A percentile compares a stretch with the other conserved stretches of the same genome.
Conservation (phyloP, 164 flowering plant genomes). For the Berberis vulgaris region DNA sequence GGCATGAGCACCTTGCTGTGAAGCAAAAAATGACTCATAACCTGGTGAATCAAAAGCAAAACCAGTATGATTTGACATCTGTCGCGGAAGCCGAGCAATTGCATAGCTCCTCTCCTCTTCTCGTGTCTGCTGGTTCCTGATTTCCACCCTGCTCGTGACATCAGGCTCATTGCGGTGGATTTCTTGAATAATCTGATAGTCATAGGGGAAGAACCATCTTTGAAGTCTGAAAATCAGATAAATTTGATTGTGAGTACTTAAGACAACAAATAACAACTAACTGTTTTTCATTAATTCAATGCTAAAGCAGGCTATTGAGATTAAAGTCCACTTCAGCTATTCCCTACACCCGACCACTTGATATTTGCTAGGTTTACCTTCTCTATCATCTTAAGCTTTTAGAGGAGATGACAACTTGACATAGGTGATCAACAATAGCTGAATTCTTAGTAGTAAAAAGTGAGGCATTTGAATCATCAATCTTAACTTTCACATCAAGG, state of each 20-base stretch:
- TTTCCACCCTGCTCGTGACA: slow-evolving; percentile 36
- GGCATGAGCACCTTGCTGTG: slow-evolving; percentile 63
- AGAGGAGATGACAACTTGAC: no score
- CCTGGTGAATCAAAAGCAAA: slow-evolving; percentile 97
- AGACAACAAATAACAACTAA: no score
- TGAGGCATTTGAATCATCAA: no score
- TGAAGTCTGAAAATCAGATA: slow-evolving; percentile 45
- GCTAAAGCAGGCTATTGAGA: no score
- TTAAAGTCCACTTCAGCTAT: no score
- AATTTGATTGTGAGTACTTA: not conserved
- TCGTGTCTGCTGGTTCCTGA: slow-evolving; percentile 49
- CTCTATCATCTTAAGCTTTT: no score
- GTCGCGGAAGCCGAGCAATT: slow-evolving; percentile 64
- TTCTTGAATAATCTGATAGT: slow-evolving; percentile 88
- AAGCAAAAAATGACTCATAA: slow-evolving; percentile 90
- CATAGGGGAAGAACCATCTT: slow-evolving; percentile 89
- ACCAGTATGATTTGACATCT: slow-evolving; percentile 81
- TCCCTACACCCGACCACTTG: no score
- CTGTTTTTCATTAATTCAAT: no score
- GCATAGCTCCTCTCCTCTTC: slow-evolving; percentile 75
- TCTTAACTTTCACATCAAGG: no score
- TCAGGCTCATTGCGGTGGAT: slow-evolving; percentile 65
- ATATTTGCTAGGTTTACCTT: no score
- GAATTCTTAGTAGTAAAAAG: no score
- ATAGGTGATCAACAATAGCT: no score